Percentiles rank a stretch among this genome's conserved stretches.
Evolutionary conservation across 164 flowering plant genomes (phyloP).

Genomic region (Berberis thunbergii): DNA sequence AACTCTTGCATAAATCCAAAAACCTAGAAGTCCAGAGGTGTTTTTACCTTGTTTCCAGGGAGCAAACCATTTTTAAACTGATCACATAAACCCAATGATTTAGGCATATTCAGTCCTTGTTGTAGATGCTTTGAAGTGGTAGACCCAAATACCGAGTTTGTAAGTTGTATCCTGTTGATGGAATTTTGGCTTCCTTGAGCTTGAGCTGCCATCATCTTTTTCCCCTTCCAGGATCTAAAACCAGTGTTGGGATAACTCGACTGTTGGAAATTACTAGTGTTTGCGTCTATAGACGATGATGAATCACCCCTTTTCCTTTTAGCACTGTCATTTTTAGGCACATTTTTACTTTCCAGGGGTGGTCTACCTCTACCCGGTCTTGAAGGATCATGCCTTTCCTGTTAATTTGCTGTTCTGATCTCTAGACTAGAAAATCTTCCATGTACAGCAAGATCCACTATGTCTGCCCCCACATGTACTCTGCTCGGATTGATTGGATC

Average conservation of each 20-base stretch:
- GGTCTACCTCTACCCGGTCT: constrained; percentile 23
- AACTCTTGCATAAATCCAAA: too few species aligned
- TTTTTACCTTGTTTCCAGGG: constrained; percentile 23
- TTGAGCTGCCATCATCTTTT: constrained; percentile 17
- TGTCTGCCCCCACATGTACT: constrained; percentile 19
- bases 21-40: background rate
- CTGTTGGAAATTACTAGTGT: constrained; percentile 31
- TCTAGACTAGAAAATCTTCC: too few species aligned
- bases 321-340: constrained; percentile 31
- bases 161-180: constrained; percentile 11
- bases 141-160: constrained; percentile 9
- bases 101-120: constrained; percentile 25
- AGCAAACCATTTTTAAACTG: constrained; percentile 29
- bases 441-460: too few species aligned
- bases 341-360: constrained; percentile 31
- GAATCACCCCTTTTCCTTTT: constrained; percentile 68
- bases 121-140: constrained; percentile 23
- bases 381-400: background rate
- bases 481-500: constrained; percentile 37
- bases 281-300: constrained; percentile 27
- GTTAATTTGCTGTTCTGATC: too few species aligned
- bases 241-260: constrained; percentile 22
- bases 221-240: constrained; percentile 41
- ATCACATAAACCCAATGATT: constrained; percentile 31
- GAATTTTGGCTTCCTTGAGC: constrained; percentile 20